phyloP scores from a whole-genome alignment of 768 basidiomycete genomes.

The Nevesoporus exiguus region DNA sequence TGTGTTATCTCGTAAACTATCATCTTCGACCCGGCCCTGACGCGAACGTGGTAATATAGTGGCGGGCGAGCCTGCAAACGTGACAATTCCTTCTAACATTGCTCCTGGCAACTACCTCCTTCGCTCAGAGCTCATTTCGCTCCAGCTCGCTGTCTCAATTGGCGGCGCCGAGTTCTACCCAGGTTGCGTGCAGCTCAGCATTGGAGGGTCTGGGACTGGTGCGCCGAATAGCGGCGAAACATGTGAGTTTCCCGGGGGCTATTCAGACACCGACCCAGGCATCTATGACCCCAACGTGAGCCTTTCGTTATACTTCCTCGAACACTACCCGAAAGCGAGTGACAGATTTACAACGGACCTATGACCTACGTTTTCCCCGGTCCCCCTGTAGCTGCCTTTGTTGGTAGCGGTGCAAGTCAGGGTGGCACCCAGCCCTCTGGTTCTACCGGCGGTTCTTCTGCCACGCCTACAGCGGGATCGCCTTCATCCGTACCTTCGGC shows the following conservation, averaged over 20 bases:
- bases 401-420: slow-evolving; percentile 14
- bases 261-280: slow-evolving; percentile 65
- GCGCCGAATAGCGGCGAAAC: slow-evolving; percentile 30
- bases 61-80: slow-evolving; percentile 36
- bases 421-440: slow-evolving; percentile 24
- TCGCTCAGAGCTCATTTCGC: slow-evolving; percentile 75
- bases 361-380: slow-evolving; percentile 52
- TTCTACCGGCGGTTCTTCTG: slow-evolving; percentile 15
- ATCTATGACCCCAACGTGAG: slow-evolving; percentile 51
- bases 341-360: slow-evolving; percentile 31
- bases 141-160: slow-evolving; percentile 53
- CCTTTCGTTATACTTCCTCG: not conserved
- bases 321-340: not conserved
- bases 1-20: slow-evolving; percentile 29
- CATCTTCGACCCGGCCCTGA: not conserved
- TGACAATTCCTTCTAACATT: slow-evolving; percentile 49
- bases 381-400: slow-evolving; percentile 45
- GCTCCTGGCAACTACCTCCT: slow-evolving; percentile 69
- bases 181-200: slow-evolving; percentile 28
- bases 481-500: slow-evolving; percentile 15
- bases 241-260: slow-evolving; percentile 67
- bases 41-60: slow-evolving; percentile 21
- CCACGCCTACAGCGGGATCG: slow-evolving; percentile 9
- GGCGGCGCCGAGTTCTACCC: slow-evolving; percentile 53
- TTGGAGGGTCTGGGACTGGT: slow-evolving; percentile 27